Conservation (phyloP, 2,329 filamentous ascomycete genomes). For the Monilinia polystroma region DNA sequence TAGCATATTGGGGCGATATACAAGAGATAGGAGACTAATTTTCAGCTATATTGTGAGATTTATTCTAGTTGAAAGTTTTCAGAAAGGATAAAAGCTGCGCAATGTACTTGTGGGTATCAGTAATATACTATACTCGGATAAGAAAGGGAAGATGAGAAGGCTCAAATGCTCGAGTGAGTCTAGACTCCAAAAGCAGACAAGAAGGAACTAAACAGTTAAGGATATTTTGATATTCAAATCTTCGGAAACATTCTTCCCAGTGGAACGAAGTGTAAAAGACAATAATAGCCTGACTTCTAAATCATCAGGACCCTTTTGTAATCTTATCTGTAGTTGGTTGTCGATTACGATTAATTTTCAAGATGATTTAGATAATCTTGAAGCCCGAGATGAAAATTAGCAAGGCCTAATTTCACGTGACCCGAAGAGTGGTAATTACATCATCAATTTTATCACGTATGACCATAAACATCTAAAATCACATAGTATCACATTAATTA, state of each 20-base stretch:
- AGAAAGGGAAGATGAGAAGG: background rate
- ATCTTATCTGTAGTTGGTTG: background rate
- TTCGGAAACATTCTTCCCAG: background rate
- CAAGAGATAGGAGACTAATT: background rate
- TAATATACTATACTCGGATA: background rate
- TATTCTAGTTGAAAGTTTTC: too few relatives aligned
- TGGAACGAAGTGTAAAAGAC: background rate
- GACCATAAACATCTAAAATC: background rate
- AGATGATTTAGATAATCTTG: background rate
- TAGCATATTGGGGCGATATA: background rate
- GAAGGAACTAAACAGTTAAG: background rate
- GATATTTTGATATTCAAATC: background rate
- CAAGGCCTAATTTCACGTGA: background rate
- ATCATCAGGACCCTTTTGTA: background rate
- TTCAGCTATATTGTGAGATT: background rate
- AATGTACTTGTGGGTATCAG: background rate
- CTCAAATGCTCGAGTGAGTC: background rate
- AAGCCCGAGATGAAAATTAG: background rate
- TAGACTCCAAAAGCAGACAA: too few relatives aligned
- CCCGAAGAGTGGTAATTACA: background rate
- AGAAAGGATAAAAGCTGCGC: background rate
- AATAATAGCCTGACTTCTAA: background rate
- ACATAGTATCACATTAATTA: background rate
- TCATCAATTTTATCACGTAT: background rate
- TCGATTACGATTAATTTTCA: background rate